Evolutionary conservation across 176 grass and related monocot genomes (phyloP).

Genomic region (Cymbopogon citratus): DNA sequence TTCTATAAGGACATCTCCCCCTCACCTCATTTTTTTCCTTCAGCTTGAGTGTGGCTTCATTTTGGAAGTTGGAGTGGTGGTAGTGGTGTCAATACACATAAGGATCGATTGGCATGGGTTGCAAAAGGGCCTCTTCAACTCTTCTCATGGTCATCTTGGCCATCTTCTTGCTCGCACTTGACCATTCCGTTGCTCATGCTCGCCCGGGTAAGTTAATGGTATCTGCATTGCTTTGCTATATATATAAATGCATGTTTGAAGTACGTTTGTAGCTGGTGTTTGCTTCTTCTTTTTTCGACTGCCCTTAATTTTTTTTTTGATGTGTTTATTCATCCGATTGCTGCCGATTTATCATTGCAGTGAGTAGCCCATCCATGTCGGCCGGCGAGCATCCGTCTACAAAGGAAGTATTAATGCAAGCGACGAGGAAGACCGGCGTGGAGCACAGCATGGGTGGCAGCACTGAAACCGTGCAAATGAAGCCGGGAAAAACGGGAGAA

Average conservation of each 20-base stretch:
- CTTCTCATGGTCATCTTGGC: slow-evolving; percentile 9
- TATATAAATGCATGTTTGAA: not conserved
- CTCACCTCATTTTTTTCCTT: not conserved
- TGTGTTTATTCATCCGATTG: not conserved
- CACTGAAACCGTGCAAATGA: not conserved
- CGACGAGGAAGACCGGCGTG: not conserved
- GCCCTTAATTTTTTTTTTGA: not conserved
- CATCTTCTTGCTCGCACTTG: slow-evolving; percentile 17
- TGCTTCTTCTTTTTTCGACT: not conserved
- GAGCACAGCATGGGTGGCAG: not conserved
- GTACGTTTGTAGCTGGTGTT: not conserved
- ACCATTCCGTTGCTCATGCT: slow-evolving; percentile 17
- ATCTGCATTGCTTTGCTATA: not conserved
- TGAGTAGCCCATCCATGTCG: not conserved
- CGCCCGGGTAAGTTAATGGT: slow-evolving; percentile 11
- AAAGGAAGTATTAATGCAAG: not conserved
- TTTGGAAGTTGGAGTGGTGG: not conserved
- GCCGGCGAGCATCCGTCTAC: not conserved
- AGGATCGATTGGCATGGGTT: slow-evolving; percentile 20
- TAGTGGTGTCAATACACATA: not conserved
- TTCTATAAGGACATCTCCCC: slow-evolving; percentile 19
- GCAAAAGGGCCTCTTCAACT: not conserved
- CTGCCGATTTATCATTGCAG: not conserved
- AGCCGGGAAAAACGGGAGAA: not conserved
- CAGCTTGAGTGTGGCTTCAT: not conserved